Percentiles rank a stretch among this genome's conserved stretches.
These are phyloP conservation scores for Schwanniomyces etchellsii DNA, from an alignment of 1,139 yeast genomes.

Conservation along the genomic window DNA sequence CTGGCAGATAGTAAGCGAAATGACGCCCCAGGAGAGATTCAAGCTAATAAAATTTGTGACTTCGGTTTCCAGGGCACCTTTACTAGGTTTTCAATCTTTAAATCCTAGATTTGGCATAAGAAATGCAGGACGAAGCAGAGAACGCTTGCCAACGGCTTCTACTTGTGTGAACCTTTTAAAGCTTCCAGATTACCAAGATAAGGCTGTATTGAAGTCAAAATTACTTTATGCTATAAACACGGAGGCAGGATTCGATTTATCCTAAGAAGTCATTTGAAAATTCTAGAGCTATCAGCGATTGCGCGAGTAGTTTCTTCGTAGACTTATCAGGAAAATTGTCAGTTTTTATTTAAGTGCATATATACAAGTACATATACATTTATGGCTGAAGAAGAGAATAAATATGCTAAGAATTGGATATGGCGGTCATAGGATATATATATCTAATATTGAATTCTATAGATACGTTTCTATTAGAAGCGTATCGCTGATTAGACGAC, in stretches of 20 bases:
- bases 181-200: constrained; percentile 74
- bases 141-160: constrained; percentile 80
- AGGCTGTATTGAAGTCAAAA: constrained; percentile 52
- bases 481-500: too few relatives aligned
- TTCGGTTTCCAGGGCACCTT: constrained; percentile 86
- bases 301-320: too few relatives aligned
- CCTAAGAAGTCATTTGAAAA: constrained; percentile 30
- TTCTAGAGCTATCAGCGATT: too few relatives aligned
- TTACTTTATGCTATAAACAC: constrained; percentile 71
- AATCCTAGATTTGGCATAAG: constrained; percentile 78
- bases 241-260: constrained; percentile 82
- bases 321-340: too few relatives aligned
- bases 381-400: too few relatives aligned
- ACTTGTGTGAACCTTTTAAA: constrained; percentile 88
- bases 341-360: too few relatives aligned
- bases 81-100: constrained; percentile 74
- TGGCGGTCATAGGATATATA: too few relatives aligned
- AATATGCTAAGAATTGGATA: too few relatives aligned
- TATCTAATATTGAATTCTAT: too few relatives aligned
- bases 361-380: too few relatives aligned
- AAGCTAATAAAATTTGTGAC: constrained; percentile 81
- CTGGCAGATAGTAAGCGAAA: constrained; percentile 74
- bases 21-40: constrained; percentile 54
- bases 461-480: too few relatives aligned
- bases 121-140: constrained; percentile 51